Conservation (phyloP, 352 stramenopile genomes). For the Globisporangium viniferum region DNA sequence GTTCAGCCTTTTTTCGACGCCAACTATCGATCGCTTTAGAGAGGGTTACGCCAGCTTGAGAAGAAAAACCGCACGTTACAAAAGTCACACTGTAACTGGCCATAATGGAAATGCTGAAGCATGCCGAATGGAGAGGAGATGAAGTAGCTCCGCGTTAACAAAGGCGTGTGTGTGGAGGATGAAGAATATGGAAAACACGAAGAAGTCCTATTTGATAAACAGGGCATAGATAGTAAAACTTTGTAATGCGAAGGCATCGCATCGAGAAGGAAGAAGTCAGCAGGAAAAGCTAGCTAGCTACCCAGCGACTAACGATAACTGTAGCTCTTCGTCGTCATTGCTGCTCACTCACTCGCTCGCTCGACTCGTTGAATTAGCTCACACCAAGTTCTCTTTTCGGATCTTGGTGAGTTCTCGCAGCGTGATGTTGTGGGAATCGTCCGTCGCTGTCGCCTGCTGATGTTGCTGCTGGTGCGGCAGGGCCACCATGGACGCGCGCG, state of each 20-base stretch:
- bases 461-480: conserved; percentile 17
- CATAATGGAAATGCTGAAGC: neutral
- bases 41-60: neutral
- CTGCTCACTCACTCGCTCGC: neutral
- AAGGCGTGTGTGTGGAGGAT: neutral
- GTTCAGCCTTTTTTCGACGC: neutral
- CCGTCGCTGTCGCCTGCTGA: conserved; percentile 18
- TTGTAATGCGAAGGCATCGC: neutral
- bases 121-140: neutral
- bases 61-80: conserved; percentile 1
- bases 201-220: neutral
- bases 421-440: conserved; percentile 4
- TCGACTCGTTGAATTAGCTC: neutral
- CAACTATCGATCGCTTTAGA: conserved; percentile 3
- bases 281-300: neutral
- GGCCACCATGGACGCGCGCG: conserved; percentile 10
- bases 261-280: neutral
- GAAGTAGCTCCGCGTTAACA: neutral
- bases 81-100: neutral
- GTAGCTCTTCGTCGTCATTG: neutral
- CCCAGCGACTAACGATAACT: neutral
- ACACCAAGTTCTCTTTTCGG: conserved; percentile 45
- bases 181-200: neutral
- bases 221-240: conserved; percentile 2
- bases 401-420: conserved; percentile 30